Evolutionary conservation across 805 yeast species (phyloP), one percentile per base, ranked within the genome.

Genomic region (Wickerhamiella azyma): DNA sequence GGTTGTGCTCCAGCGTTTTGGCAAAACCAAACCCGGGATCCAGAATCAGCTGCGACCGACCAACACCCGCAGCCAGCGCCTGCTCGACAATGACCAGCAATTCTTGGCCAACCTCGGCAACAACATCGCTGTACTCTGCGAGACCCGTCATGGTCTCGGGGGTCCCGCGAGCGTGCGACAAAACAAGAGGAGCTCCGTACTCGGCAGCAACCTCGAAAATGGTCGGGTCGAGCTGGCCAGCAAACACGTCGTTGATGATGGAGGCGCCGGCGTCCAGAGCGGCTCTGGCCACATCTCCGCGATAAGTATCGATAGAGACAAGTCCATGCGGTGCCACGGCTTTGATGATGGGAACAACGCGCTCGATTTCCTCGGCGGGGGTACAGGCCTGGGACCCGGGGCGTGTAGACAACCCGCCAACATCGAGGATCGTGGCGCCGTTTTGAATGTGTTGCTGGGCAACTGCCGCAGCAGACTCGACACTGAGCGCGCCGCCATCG

Each of bases 1-100:
- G 53, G 60, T 88, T 89, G 57, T 88, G 94, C 7, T 59, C 53
- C n/a, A 71, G 55, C 45, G 70, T 72, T 60, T 92, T 92, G n/a
- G 97, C 96, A 63, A 92, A 92, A 1, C 99, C 98, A 37, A 92
- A 64, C 2, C 98, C 98, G 0, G 99, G 98, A 59, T 92, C 99
- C 3, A 86, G 57, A 14, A 92, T 76, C 2, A 92, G 66, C 63
- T 92, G 97, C 95, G 96, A 92, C 61, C 89, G 77, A 48, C 71
- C 68, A 1, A 89, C 76, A 4, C 95, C 95, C 0, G 61, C 65
- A 1, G 53, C 55, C 38, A 74, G 63, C 10, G 94, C 94, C 46
- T 65, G 68, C 0, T 61, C 53, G 26, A 85, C 69, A 46, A 76
- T 74, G 2, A 53, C 52, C 8, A 77, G 66, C 43, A 89, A 63